These are phyloP conservation scores for Hyphochytrium catenoides DNA, from an alignment of 352 stramenopile species.

Conservation along the genomic window DNA sequence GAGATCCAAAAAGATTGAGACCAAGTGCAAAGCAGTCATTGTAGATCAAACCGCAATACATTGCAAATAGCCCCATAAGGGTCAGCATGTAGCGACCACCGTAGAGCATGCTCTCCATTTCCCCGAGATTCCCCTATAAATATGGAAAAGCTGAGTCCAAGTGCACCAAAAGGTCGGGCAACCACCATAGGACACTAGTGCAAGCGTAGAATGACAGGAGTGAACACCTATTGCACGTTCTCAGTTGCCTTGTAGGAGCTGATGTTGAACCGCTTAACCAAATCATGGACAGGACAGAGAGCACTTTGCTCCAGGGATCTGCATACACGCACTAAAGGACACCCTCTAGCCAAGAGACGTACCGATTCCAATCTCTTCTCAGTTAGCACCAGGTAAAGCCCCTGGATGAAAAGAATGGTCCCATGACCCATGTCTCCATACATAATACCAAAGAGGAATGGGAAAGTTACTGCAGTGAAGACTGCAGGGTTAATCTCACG, in stretches of 20 bases:
- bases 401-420: conserved; percentile 77
- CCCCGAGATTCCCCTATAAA: conserved; percentile 54
- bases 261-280: no score
- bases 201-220: no score
- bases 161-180: conserved; percentile 5
- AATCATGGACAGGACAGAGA: no score
- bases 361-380: conserved; percentile 63
- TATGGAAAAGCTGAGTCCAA: conserved; percentile 14
- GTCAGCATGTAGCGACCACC: conserved; percentile 89
- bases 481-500: conserved; percentile 94
- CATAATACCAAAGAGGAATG: conserved; percentile 99
- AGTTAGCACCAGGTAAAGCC: conserved; percentile 78
- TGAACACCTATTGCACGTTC: no score
- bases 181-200: no score
- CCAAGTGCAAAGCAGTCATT: conserved; percentile 98
- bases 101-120: conserved; percentile 77
- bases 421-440: conserved; percentile 98
- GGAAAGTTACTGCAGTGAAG: conserved; percentile 97
- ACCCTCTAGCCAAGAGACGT: no score
- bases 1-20: conserved; percentile 87
- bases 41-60: conserved; percentile 96
- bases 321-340: no score
- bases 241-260: no score
- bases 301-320: no score
- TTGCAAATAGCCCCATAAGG: conserved; percentile 94